A percentile compares a stretch with the other conserved stretches of the same genome.
Evolutionary conservation across 179 eudicot genomes (phyloP).

Genomic region (Beta macrorhiza): DNA sequence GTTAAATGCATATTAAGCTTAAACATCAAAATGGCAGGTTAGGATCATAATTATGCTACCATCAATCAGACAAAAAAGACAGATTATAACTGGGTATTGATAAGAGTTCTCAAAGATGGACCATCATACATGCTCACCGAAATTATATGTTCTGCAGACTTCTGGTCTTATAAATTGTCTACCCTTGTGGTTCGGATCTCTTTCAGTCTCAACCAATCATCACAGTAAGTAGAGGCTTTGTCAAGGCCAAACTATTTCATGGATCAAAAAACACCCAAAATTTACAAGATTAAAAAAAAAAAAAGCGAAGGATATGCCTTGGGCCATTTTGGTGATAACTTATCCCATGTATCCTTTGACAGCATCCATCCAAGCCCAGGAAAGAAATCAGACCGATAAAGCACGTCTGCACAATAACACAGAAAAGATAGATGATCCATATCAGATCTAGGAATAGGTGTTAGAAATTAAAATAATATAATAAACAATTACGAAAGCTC

Average conservation of each 20-base stretch:
- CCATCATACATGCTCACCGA: constrained; percentile 91
- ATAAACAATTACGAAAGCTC: too few relatives aligned
- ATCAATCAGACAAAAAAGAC: too few relatives aligned
- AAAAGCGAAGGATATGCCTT: constrained; percentile 91
- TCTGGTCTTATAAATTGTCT: constrained; percentile 95
- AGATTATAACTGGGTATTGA: too few relatives aligned
- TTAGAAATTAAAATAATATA: too few relatives aligned
- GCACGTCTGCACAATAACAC: too few relatives aligned
- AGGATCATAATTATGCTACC: background rate
- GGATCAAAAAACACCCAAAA: constrained; percentile 18
- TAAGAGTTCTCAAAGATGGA: too few relatives aligned
- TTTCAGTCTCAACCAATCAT: constrained; percentile 95
- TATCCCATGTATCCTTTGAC: constrained; percentile 82
- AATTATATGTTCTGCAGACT: constrained; percentile 96
- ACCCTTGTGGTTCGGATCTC: constrained; percentile 69
- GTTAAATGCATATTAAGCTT: background rate
- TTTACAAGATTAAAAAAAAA: constrained; percentile 24
- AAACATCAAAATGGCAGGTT: background rate
- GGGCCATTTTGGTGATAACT: constrained; percentile 97
- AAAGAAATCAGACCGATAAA: too few relatives aligned
- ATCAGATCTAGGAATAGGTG: too few relatives aligned
- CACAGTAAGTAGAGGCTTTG: constrained; percentile 83
- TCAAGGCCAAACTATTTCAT: constrained; percentile 44
- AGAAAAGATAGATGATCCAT: too few relatives aligned
- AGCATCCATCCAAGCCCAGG: constrained; percentile 99